Conservation (phyloP, 768 basidiomycete genomes). For the Obba rivulosa region DNA sequence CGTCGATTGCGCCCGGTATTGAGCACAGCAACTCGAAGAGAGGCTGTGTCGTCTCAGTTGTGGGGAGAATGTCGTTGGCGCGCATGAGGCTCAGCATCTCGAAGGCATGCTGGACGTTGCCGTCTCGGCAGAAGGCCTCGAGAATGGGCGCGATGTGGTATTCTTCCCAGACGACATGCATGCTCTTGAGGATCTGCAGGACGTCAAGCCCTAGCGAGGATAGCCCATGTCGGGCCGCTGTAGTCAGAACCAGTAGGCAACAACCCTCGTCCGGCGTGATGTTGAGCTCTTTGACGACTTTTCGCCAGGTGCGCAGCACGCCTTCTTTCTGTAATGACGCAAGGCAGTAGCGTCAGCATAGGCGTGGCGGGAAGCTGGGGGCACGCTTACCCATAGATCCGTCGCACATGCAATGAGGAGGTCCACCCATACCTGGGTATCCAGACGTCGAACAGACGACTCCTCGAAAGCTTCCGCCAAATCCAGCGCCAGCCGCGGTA, state of each 20-base stretch:
- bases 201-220: conserved; percentile 65
- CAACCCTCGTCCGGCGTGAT: conserved; percentile 71
- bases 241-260: conserved; percentile 62
- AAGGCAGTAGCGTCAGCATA: background rate
- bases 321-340: conserved; percentile 54
- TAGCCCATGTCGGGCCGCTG: conserved; percentile 68
- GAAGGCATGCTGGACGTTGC: conserved; percentile 59
- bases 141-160: conserved; percentile 75
- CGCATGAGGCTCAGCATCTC: conserved; percentile 56
- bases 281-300: conserved; percentile 44
- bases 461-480: conserved; percentile 58
- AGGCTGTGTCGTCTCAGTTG: conserved; percentile 45
- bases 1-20: conserved; percentile 52
- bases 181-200: conserved; percentile 46
- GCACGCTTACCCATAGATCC: conserved; percentile 55
- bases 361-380: background rate
- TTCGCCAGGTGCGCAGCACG: conserved; percentile 56
- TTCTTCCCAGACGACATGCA: conserved; percentile 51
- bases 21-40: conserved; percentile 44
- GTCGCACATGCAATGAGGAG: conserved; percentile 64
- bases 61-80: conserved; percentile 42
- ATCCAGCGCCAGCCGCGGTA: conserved; percentile 68
- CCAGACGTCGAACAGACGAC: conserved; percentile 46
- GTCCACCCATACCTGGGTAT: conserved; percentile 53
- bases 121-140: conserved; percentile 61